Conservation (phyloP, 805 yeast species). For the Metschnikowia hibisci region DNA sequence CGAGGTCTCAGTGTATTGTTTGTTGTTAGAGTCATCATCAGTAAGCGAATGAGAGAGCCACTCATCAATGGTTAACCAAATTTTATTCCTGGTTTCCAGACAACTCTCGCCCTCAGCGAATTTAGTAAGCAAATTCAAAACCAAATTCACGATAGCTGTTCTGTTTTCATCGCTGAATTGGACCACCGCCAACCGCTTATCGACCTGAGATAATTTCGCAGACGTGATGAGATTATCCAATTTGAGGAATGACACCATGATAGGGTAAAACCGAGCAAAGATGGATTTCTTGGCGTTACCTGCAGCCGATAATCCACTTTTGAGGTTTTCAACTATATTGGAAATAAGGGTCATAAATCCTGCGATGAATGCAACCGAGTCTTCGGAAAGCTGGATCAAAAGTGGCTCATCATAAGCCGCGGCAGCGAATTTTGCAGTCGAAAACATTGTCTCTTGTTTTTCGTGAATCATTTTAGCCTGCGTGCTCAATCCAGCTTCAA, state of each 20-base stretch:
- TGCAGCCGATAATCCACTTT: conserved; percentile 25
- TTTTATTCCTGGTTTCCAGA: conserved; percentile 35
- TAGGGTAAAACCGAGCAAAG: conserved; percentile 32
- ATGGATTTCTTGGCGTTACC: conserved; percentile 20
- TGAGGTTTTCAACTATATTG: conserved; percentile 27
- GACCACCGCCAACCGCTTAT: conserved; percentile 19
- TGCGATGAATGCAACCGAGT: conserved; percentile 67
- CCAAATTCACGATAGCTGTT: conserved; percentile 30
- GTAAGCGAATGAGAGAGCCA: conserved; percentile 53
- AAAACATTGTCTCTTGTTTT: conserved; percentile 29
- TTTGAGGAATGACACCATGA: conserved; percentile 32
- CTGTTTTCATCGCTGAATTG: conserved; percentile 35
- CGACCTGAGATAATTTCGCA: conserved; percentile 9
- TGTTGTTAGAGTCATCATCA: conserved; percentile 11
- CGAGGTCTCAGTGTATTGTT: conserved; percentile 18
- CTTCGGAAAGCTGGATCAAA: conserved; percentile 65
- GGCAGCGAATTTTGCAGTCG: conserved; percentile 6
- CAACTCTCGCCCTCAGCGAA: conserved; percentile 45
- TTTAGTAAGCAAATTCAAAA: conserved; percentile 48
- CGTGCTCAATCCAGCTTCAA: conserved; percentile 31
- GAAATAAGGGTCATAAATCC: conserved; percentile 67
- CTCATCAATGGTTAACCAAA: conserved; percentile 69
- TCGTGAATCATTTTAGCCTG: conserved; percentile 31
- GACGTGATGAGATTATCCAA: conserved; percentile 36
- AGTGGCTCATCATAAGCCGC: conserved; percentile 22